Evolutionary conservation across 306 rosid species (phyloP).

Genomic region (Luffa acutangula): DNA sequence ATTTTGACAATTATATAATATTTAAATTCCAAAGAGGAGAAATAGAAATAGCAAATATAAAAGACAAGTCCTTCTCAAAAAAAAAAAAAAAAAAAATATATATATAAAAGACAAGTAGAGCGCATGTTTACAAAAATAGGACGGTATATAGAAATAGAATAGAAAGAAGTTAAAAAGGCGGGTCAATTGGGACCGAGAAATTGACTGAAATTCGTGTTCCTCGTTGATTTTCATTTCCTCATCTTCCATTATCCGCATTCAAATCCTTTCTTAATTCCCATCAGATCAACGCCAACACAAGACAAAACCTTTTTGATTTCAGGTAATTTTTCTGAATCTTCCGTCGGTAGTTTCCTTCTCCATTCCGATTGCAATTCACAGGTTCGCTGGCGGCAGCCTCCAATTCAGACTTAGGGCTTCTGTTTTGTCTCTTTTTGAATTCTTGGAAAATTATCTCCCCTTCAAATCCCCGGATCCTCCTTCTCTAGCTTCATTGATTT

Average conservation of each 20-base stretch:
- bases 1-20: too few relatives aligned
- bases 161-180: not conserved
- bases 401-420: conserved; percentile 9
- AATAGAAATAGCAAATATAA: too few relatives aligned
- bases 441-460: not conserved
- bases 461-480: not conserved
- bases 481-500: not conserved
- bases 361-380: not conserved
- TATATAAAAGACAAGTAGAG: too few relatives aligned
- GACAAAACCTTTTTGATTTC: not conserved
- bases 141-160: not conserved
- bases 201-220: not conserved
- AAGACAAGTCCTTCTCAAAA: too few relatives aligned
- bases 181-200: not conserved
- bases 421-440: not conserved
- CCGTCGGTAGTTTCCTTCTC: not conserved
- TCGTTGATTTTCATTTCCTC: not conserved
- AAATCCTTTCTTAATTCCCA: not conserved
- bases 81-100: too few relatives aligned
- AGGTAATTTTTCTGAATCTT: not conserved
- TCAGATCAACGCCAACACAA: not conserved
- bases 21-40: too few relatives aligned
- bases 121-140: not conserved
- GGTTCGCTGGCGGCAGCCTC: conserved; percentile 49
- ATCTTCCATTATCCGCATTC: not conserved